A percentile compares a stretch with the other conserved stretches of the same genome.
phyloP scores from a whole-genome alignment of 495 filamentous ascomycete genomes.

The Tuber aestivum region DNA sequence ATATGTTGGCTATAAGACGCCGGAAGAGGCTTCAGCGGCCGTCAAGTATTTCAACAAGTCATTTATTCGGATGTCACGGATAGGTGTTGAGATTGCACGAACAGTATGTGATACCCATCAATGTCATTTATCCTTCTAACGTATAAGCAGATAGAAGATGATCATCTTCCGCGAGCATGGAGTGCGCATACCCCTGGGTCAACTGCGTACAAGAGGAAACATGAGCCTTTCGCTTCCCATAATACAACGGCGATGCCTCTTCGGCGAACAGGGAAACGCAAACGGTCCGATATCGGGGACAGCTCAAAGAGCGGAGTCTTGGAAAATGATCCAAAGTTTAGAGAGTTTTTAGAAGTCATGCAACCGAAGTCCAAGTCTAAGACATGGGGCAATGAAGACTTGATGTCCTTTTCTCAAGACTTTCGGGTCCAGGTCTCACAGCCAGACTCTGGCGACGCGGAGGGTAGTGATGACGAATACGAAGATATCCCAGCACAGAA shows the following conservation, averaged over 20 bases:
- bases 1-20: constrained; percentile 87
- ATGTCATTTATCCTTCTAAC: constrained; percentile 45
- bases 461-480: constrained; percentile 62
- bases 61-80: constrained; percentile 95
- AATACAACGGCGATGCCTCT: constrained; percentile 4
- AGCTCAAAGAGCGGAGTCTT: constrained; percentile 15
- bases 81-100: constrained; percentile 81
- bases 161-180: constrained; percentile 44
- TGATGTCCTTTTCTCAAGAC: constrained; percentile 48
- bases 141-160: constrained; percentile 42
- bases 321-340: constrained; percentile 65
- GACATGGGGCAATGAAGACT: constrained; percentile 59
- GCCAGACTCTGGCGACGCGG: constrained; percentile 37
- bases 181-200: constrained; percentile 41
- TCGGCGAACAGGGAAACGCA: constrained; percentile 51
- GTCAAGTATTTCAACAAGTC: constrained; percentile 91
- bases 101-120: constrained; percentile 54
- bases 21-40: constrained; percentile 69
- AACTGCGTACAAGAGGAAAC: constrained; percentile 50
- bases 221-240: constrained; percentile 45
- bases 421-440: constrained; percentile 45
- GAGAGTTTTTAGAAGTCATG: constrained; percentile 84
- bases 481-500: constrained; percentile 51
- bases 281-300: constrained; percentile 48
- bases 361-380: constrained; percentile 60